Conservation (phyloP, 495 filamentous ascomycete species). For the Penicillium waksmanii region DNA sequence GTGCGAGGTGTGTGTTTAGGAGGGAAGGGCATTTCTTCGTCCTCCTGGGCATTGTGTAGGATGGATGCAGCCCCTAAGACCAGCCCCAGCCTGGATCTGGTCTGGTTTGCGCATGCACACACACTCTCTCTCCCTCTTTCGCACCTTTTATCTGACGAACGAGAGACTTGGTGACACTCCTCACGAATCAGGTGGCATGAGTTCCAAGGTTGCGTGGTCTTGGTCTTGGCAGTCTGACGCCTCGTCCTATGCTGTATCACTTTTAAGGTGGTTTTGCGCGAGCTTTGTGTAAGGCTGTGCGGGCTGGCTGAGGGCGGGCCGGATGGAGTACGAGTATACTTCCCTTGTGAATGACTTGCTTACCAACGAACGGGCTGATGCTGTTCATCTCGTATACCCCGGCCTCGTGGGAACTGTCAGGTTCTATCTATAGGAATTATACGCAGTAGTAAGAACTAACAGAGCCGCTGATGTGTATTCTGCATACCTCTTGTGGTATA, state of each 20-base stretch:
- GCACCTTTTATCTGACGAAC: neutral
- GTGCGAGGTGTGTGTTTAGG: neutral
- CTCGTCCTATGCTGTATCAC: slow-evolving; percentile 1
- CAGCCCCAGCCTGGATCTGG: neutral
- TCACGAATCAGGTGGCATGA: neutral
- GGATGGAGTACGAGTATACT: neutral
- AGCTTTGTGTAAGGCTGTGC: slow-evolving; percentile 7
- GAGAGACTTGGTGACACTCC: neutral
- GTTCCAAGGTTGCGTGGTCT: slow-evolving; percentile 5
- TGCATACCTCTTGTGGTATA: neutral
- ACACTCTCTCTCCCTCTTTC: neutral
- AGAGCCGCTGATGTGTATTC: neutral
- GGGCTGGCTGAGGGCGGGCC: slow-evolving; percentile 5
- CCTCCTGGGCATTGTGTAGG: neutral
- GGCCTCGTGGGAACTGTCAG: neutral
- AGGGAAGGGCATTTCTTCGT: too few species aligned
- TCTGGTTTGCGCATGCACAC: neutral
- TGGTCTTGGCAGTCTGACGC: slow-evolving; percentile 3
- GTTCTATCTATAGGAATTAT: neutral
- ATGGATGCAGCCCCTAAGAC: slow-evolving; percentile 1
- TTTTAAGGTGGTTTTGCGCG: slow-evolving; percentile 6
- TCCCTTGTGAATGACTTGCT: neutral
- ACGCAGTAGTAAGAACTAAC: neutral
- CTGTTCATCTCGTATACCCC: neutral
- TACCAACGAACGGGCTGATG: neutral